These are phyloP conservation scores for Phytopythium ostracodes DNA, from an alignment of 352 stramenopile species.

Conservation along the genomic window DNA sequence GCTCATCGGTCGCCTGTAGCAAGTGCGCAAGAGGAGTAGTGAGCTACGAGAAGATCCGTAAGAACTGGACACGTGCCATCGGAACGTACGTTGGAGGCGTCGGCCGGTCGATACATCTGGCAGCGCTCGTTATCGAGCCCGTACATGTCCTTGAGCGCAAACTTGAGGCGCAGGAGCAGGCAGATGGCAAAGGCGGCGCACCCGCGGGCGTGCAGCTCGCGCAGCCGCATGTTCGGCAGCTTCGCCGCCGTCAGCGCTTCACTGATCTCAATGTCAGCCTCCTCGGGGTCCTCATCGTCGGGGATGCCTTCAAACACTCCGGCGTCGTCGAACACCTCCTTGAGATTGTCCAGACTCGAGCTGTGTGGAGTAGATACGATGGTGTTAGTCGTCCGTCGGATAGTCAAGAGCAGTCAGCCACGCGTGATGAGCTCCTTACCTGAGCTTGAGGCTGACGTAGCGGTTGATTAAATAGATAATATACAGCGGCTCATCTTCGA, in stretches of 20 bases:
- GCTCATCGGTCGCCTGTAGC: not conserved
- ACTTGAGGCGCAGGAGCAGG: conserved; percentile 73
- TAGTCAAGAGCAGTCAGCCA: not conserved
- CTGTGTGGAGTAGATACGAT: conserved; percentile 19
- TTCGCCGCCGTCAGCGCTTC: conserved; percentile 20
- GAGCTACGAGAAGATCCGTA: not conserved
- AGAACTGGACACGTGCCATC: too few relatives aligned
- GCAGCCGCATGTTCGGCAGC: conserved; percentile 9
- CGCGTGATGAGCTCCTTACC: conserved; percentile 31
- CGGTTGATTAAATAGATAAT: conserved; percentile 88
- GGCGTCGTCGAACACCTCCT: conserved; percentile 36
- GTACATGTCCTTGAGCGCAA: conserved; percentile 68
- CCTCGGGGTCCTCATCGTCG: conserved; percentile 44
- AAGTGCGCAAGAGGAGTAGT: not conserved
- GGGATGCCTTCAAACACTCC: conserved; percentile 33
- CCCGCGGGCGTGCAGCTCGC: conserved; percentile 14
- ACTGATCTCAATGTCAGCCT: conserved; percentile 34
- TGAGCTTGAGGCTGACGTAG: conserved; percentile 71
- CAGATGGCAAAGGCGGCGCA: conserved; percentile 49
- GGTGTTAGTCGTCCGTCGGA: not conserved
- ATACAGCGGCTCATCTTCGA: conserved; percentile 81
- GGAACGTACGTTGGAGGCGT: conserved; percentile 23
- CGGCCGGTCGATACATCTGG: conserved; percentile 69
- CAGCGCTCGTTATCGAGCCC: conserved; percentile 73
- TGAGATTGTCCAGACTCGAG: conserved; percentile 47